phyloP scores from a whole-genome alignment of 441 rosid genomes.

The Gossypium aridum region DNA sequence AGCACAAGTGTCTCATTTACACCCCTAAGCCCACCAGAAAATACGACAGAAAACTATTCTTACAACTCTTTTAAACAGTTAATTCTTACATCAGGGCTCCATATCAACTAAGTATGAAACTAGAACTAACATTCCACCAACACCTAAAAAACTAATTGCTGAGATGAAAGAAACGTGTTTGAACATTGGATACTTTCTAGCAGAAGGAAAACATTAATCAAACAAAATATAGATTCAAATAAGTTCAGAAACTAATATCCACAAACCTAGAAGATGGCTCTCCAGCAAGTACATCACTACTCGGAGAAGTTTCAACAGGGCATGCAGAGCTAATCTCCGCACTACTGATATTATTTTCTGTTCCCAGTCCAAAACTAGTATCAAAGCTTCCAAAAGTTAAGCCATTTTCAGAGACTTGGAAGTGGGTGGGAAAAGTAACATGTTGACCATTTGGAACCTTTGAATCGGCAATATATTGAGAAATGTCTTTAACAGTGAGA shows the following conservation, averaged over 20 bases:
- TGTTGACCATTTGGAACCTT: slow-evolving; percentile 41
- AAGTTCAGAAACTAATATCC: neutral
- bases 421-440: slow-evolving; percentile 78
- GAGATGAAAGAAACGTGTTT: neutral
- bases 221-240: neutral
- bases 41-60: neutral
- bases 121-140: neutral
- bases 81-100: neutral
- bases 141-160: neutral
- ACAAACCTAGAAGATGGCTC: slow-evolving; percentile 64
- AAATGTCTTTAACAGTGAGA: slow-evolving; percentile 23
- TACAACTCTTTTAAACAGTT: neutral
- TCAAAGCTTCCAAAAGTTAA: slow-evolving; percentile 89
- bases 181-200: neutral
- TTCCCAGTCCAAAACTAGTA: slow-evolving; percentile 31
- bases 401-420: slow-evolving; percentile 65
- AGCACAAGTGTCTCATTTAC: too few species aligned
- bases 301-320: slow-evolving; percentile 33
- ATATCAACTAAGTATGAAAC: neutral
- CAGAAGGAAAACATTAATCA: neutral
- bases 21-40: neutral
- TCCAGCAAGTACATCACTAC: slow-evolving; percentile 29
- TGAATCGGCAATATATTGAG: slow-evolving; percentile 29
- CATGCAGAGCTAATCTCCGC: slow-evolving; percentile 28
- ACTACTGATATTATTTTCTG: slow-evolving; percentile 22